Evolutionary conservation across 768 basidiomycete species (phyloP).

Genomic region (Tylopilus rubrobrunneus): DNA sequence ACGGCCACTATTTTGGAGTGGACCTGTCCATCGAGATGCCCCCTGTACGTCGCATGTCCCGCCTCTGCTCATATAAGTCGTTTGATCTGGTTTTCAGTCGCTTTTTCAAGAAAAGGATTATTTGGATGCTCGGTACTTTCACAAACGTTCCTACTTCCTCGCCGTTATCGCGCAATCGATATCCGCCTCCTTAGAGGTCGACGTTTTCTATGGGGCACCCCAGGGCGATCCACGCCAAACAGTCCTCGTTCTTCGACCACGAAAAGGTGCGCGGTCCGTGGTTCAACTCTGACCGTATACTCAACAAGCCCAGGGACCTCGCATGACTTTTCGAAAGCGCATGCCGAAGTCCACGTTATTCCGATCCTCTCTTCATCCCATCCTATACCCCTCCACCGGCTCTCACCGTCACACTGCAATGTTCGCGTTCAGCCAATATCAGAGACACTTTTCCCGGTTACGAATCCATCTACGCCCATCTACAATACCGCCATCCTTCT

Average conservation of each 20-base stretch:
- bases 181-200: conserved; percentile 45
- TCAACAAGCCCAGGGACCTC: conserved; percentile 41
- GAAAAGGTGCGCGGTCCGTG: conserved; percentile 41
- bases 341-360: conserved; percentile 70
- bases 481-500: conserved; percentile 76
- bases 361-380: conserved; percentile 57
- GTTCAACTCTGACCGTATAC: conserved; percentile 14
- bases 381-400: conserved; percentile 61
- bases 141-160: conserved; percentile 89
- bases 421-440: conserved; percentile 39
- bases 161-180: conserved; percentile 70
- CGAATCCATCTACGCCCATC: conserved; percentile 57
- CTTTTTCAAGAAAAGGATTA: conserved; percentile 98
- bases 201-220: conserved; percentile 57
- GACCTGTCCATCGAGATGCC: conserved; percentile 91
- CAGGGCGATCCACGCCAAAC: conserved; percentile 62
- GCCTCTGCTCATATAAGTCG: neutral
- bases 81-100: conserved; percentile 33
- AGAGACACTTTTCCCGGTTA: conserved; percentile 2
- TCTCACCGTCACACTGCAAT: conserved; percentile 76
- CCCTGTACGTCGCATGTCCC: conserved; percentile 42
- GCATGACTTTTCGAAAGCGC: conserved; percentile 62
- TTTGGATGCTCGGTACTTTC: conserved; percentile 82
- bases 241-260: conserved; percentile 56
- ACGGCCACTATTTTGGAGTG: conserved; percentile 59